Evolutionary conservation across 1,139 yeast species (phyloP).

Genomic region (Sugiyamaella japonica): DNA sequence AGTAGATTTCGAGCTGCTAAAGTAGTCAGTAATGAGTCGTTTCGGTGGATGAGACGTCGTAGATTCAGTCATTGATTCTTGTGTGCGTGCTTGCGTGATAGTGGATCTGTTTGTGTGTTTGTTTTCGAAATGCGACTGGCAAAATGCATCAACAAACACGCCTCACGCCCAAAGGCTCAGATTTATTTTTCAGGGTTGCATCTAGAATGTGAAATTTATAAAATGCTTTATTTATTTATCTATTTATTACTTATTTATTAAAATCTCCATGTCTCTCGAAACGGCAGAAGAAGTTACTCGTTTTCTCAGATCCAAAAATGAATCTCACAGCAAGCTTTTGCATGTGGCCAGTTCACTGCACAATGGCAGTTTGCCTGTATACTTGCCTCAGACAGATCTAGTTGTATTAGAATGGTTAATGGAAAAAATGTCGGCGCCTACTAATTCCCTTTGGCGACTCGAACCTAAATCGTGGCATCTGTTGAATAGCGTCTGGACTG

Average conservation of each 20-base stretch:
- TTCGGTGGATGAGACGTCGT: constrained; percentile 11
- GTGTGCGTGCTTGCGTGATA: not conserved
- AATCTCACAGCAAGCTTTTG: constrained; percentile 46
- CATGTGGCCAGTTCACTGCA: constrained; percentile 47
- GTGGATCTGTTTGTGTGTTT: constrained; percentile 1
- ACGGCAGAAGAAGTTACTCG: constrained; percentile 63
- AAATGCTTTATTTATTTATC: not conserved
- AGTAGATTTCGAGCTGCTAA: constrained; percentile 10
- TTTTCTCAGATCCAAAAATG: constrained; percentile 56
- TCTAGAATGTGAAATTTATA: not conserved
- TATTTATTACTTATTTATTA: not conserved
- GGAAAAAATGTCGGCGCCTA: constrained; percentile 51
- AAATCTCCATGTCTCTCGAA: constrained; percentile 4
- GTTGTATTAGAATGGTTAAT: constrained; percentile 67
- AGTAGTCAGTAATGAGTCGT: constrained; percentile 19
- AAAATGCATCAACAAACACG: not conserved
- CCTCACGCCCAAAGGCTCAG: constrained; percentile 7
- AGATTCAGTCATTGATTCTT: constrained; percentile 3
- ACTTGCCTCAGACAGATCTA: constrained; percentile 59
- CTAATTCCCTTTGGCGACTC: constrained; percentile 21
- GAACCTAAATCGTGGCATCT: constrained; percentile 24
- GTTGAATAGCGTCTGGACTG: constrained; percentile 19
- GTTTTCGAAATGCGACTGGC: constrained; percentile 3
- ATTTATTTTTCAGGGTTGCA: constrained; percentile 2
- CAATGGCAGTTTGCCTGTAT: constrained; percentile 44